These are phyloP conservation scores for Barnettozyma salicaria DNA, from an alignment of 805 yeast species.

Conservation along the genomic window DNA sequence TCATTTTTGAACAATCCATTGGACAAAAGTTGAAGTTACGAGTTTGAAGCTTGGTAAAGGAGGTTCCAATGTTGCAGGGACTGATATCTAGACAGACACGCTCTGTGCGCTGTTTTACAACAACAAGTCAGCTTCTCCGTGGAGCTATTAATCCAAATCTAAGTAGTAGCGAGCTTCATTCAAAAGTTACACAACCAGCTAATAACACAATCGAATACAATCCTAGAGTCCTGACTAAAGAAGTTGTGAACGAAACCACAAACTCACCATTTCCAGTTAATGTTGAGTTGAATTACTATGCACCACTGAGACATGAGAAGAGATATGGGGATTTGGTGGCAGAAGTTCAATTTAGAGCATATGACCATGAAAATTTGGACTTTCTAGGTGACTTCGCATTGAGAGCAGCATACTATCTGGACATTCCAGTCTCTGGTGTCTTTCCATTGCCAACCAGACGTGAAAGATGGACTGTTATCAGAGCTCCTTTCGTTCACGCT, in stretches of 20 bases:
- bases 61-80: slow-evolving; percentile 1
- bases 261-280: slow-evolving; percentile 72
- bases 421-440: slow-evolving; percentile 79
- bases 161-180: slow-evolving; percentile 2
- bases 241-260: slow-evolving; percentile 29
- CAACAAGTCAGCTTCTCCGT: slow-evolving; percentile 6
- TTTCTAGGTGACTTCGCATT: slow-evolving; percentile 79
- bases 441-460: slow-evolving; percentile 60
- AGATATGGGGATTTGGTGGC: slow-evolving; percentile 75
- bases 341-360: slow-evolving; percentile 67
- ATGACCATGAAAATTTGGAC: slow-evolving; percentile 62
- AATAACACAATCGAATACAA: slow-evolving; percentile 25
- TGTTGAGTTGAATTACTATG: slow-evolving; percentile 74
- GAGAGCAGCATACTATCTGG: slow-evolving; percentile 85
- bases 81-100: slow-evolving; percentile 6
- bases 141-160: slow-evolving; percentile 13
- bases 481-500: slow-evolving; percentile 91
- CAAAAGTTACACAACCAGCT: slow-evolving; percentile 6
- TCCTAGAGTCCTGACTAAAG: slow-evolving; percentile 34
- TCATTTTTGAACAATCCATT: too few relatives aligned
- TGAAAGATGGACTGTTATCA: slow-evolving; percentile 89
- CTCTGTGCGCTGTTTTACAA: slow-evolving; percentile 13
- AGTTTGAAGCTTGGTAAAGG: too few relatives aligned
- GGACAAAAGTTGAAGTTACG: too few relatives aligned
- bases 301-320: slow-evolving; percentile 64